Evolutionary conservation across 495 filamentous ascomycete genomes (phyloP).

Genomic region (Daldinia decipiens): DNA sequence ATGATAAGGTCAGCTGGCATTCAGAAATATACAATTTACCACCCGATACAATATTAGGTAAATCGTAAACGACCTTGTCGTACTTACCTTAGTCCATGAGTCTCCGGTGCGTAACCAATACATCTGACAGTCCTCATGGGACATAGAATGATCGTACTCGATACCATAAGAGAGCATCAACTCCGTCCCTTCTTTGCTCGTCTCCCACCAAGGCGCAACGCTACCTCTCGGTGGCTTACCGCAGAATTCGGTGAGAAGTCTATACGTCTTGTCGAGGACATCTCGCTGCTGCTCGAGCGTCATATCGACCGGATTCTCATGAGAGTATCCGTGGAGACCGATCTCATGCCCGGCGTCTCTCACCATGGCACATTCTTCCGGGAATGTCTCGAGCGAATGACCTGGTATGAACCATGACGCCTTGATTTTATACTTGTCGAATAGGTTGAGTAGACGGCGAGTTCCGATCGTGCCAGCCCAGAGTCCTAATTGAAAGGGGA

Average conservation of each 20-base stretch:
- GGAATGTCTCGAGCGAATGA: constrained; percentile 81
- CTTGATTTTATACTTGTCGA: constrained; percentile 83
- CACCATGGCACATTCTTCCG: constrained; percentile 76
- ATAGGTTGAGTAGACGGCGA: constrained; percentile 75
- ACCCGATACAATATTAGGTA: too few species aligned
- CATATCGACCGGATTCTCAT: constrained; percentile 81
- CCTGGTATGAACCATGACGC: constrained; percentile 87
- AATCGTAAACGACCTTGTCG: neutral
- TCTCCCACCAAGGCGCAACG: constrained; percentile 76
- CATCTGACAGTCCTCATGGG: constrained; percentile 65
- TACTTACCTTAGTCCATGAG: constrained; percentile 52
- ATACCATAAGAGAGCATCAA: constrained; percentile 74
- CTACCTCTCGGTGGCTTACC: constrained; percentile 77
- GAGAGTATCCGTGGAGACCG: constrained; percentile 77
- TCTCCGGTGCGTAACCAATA: constrained; percentile 64
- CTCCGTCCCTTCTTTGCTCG: constrained; percentile 71
- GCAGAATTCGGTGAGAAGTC: constrained; percentile 75
- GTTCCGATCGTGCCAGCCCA: constrained; percentile 80
- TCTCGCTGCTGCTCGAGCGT: constrained; percentile 77
- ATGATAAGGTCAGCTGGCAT: constrained; percentile 7
- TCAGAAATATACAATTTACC: neutral
- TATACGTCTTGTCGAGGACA: constrained; percentile 80
- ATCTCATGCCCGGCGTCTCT: constrained; percentile 84
- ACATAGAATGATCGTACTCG: constrained; percentile 65
- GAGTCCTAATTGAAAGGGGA: constrained; percentile 59